Percentiles rank a stretch among this genome's conserved stretches.
These are phyloP conservation scores for Neurospora sp. DNA, from an alignment of 495 filamentous ascomycete genomes.

Conservation along the genomic window DNA sequence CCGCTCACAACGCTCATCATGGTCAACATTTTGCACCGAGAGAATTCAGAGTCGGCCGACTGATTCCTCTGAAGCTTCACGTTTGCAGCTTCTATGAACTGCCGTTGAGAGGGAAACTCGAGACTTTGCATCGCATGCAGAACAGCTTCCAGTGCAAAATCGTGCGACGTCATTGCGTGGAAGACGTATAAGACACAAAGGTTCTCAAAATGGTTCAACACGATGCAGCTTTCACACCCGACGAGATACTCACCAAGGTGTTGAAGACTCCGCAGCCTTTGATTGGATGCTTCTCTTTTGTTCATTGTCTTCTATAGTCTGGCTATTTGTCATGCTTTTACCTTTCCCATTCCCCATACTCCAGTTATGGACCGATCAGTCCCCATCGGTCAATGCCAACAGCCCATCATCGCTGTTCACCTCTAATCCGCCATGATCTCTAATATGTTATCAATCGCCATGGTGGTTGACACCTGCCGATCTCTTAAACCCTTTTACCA, in stretches of 20 bases:
- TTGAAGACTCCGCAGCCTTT: neutral
- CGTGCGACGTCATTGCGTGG: neutral
- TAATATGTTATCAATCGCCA: no score
- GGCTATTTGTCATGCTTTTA: neutral
- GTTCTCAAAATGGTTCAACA: neutral
- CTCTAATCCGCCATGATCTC: no score
- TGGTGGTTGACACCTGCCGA: no score
- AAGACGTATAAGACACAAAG: neutral
- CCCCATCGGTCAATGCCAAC: neutral
- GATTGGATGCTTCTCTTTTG: neutral
- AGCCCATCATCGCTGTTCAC: neutral
- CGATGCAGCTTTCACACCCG: neutral
- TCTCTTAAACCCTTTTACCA: conserved; percentile 9
- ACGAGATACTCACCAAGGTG: neutral
- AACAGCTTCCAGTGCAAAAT: neutral
- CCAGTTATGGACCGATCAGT: neutral
- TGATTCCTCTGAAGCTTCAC: neutral
- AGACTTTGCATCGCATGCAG: neutral
- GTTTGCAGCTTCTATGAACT: no score
- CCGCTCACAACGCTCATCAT: neutral
- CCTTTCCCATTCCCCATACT: neutral
- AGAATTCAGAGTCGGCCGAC: neutral
- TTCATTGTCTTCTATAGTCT: neutral
- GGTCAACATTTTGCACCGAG: neutral
- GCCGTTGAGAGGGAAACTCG: neutral